Evolutionary conservation across 257 asterid genomes (phyloP).

Genomic region (Anisodus acutangulus): DNA sequence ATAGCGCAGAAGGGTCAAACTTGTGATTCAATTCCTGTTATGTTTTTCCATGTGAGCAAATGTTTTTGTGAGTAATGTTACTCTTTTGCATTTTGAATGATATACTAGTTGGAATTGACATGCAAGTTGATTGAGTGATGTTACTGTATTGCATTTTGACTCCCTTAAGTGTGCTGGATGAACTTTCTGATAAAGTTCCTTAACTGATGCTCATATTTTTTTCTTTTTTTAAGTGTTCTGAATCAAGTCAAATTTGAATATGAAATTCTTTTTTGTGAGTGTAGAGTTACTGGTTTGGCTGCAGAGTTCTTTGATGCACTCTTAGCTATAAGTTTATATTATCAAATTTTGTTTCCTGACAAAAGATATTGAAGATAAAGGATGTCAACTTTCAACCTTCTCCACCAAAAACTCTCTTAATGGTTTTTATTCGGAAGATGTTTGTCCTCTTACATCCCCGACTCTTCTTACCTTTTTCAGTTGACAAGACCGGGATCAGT

Average conservation of each 20-base stretch:
- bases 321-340: neutral
- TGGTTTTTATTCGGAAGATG: neutral
- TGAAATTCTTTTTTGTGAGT: neutral
- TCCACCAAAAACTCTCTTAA: conserved; percentile 10
- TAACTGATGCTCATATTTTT: neutral
- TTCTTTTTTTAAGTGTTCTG: neutral
- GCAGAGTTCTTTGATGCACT: neutral
- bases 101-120: neutral
- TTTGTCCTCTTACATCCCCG: neutral
- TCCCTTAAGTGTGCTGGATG: neutral
- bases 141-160: neutral
- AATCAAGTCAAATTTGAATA: neutral
- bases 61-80: neutral
- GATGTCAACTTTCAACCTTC: neutral
- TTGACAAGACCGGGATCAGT: neutral
- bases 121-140: conserved; percentile 7
- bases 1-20: neutral
- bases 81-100: conserved; percentile 18
- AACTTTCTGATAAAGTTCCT: neutral
- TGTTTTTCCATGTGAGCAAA: neutral
- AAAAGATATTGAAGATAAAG: conserved; percentile 9
- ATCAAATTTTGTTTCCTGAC: neutral
- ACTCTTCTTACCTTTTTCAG: conserved; percentile 18
- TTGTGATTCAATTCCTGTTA: neutral
- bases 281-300: conserved; percentile 11